Evolutionary conservation across 495 filamentous ascomycete genomes (phyloP).

Genomic region (Neurospora sp.): DNA sequence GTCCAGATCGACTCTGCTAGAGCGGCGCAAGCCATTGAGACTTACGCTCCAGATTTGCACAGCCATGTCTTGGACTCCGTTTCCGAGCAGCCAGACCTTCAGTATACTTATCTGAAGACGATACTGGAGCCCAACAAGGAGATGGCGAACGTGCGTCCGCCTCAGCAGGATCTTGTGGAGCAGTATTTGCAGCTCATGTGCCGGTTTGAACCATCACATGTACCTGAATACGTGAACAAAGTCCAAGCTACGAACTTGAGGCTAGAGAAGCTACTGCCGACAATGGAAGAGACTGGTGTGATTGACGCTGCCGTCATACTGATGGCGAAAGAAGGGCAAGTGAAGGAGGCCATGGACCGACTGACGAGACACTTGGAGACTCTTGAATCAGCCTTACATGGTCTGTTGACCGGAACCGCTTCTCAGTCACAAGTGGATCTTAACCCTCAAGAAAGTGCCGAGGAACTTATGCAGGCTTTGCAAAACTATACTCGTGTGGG

Average conservation of each 20-base stretch:
- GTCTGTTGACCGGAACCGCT: constrained; percentile 49
- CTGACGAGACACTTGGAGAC: constrained; percentile 68
- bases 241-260: constrained; percentile 72
- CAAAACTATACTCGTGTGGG: constrained; percentile 86
- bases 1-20: constrained; percentile 56
- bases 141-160: constrained; percentile 23
- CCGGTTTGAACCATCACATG: constrained; percentile 66
- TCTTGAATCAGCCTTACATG: constrained; percentile 67
- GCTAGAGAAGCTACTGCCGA: constrained; percentile 71
- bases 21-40: constrained; percentile 60
- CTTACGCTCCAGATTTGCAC: constrained; percentile 62
- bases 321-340: constrained; percentile 81
- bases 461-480: constrained; percentile 61
- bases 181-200: constrained; percentile 88
- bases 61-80: constrained; percentile 55
- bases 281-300: constrained; percentile 79
- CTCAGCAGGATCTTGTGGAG: constrained; percentile 55
- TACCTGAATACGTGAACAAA: constrained; percentile 72
- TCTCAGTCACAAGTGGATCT: constrained; percentile 41
- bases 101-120: constrained; percentile 69
- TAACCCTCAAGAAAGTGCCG: constrained; percentile 29
- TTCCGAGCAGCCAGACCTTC: constrained; percentile 48
- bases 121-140: constrained; percentile 61
- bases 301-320: constrained; percentile 89
- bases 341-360: constrained; percentile 72